A percentile compares a stretch with the other conserved stretches of the same genome.
phyloP scores from a whole-genome alignment of 331 rosid genomes.

The Erythrophleum ivorense region DNA sequence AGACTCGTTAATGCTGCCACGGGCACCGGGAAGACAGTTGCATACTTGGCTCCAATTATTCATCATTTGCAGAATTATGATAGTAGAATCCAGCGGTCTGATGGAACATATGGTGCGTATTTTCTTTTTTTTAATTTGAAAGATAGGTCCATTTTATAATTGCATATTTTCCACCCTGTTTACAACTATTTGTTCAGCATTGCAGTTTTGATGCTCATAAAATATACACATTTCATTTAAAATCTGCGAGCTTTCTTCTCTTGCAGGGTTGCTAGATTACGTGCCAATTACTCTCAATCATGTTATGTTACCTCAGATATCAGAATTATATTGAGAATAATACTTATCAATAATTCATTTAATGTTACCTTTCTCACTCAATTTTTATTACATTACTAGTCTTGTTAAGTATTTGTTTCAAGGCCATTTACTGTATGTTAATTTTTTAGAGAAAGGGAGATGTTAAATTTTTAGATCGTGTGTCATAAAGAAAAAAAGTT shows the following conservation, averaged over 20 bases:
- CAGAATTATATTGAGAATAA: constrained; percentile 17
- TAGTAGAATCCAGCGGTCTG: constrained; percentile 69
- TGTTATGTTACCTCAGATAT: constrained; percentile 24
- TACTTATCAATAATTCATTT: constrained; percentile 17
- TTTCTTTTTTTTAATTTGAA: background rate
- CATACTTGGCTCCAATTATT: constrained; percentile 85
- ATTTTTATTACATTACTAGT: background rate
- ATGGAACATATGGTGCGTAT: constrained; percentile 79
- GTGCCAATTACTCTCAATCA: background rate
- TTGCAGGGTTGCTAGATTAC: background rate
- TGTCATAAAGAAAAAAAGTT: background rate
- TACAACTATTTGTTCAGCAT: constrained; percentile 19
- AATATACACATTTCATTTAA: background rate
- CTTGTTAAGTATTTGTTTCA: background rate
- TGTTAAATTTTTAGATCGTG: constrained; percentile 20
- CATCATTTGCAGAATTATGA: constrained; percentile 68
- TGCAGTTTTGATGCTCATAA: background rate
- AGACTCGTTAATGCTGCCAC: constrained; percentile 91
- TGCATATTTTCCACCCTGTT: background rate
- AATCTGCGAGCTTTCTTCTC: background rate
- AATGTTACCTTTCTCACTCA: background rate
- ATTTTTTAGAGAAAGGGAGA: background rate
- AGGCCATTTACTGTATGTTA: background rate
- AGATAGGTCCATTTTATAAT: background rate
- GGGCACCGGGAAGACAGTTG: constrained; percentile 90